Base-by-base conservation (phyloP, 2,329 filamentous ascomycete species). In the Decorospora gaudefroyi region DNA sequence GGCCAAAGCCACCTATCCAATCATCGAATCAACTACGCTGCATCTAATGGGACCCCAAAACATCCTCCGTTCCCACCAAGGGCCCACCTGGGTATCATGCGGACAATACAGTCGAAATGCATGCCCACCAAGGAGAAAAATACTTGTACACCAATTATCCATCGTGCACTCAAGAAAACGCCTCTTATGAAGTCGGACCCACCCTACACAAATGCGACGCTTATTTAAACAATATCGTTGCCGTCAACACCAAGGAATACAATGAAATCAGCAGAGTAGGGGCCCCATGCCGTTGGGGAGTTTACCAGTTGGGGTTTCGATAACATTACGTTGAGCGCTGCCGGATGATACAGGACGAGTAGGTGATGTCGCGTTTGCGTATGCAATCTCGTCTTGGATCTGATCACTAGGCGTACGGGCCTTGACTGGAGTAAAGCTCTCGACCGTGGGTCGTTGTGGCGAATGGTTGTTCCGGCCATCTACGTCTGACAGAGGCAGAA, bases 381-480 rank as follows among this genome's bases (percentile, higher is more conserved):
- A 47, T 17, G 42, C 47, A 28, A 48, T 28, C 40, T 65, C 61
- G 13, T 63, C 53, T 8, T 49, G 54, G 8, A 65, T 42, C 41
- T 66, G 63, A 46, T 62, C 55, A 44, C 53, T 60, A 27, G 62
- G 53, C 13, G 62, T 63, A 15, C 61, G 59, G n/a, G 51, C 41
- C 41, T 64, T 66, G 25, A 51, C 42, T 2, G 63, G 63, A 13
- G 64, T 68, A 21, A 68, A 62, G 12, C 49, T 41, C 31, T 68
- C 65, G 4, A 67, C 27, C n/a, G 49, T 41, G 27, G 65, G 65
- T 3, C 62, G 58, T 17, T 56, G 47, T 6, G 61, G 61, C 2
- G 58, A 59, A 10, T 60, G 54, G 22, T 71, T 70, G 55, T 64
- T 65, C 17, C 66, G 64, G n/a, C 49, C 42, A 25, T 67, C 63